Conservation (phyloP, 208 protist species). For the Leishmania aethiopica region DNA sequence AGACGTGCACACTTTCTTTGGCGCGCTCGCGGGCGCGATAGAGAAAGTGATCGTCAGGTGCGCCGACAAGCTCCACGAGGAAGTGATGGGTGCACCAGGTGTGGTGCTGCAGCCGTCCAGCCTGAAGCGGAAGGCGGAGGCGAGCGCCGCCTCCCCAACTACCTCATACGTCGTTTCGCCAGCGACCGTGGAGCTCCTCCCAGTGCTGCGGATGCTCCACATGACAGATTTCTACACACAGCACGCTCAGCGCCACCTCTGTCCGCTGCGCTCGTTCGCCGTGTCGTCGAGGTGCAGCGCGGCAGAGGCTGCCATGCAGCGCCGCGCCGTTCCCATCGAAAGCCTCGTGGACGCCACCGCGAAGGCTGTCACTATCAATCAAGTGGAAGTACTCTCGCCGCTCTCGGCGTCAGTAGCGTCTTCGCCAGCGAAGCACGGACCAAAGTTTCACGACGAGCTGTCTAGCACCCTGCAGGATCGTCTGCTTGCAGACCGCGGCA, state of each 20-base stretch:
- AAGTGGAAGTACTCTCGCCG: slow-evolving; percentile 3
- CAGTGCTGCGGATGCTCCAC: slow-evolving; percentile 3
- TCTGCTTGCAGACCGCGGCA: background rate
- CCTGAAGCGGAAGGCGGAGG: background rate
- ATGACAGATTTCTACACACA: slow-evolving; percentile 4
- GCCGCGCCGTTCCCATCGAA: background rate
- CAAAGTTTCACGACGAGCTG: background rate
- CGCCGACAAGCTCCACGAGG: slow-evolving; percentile 3
- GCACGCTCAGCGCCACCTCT: slow-evolving; percentile 2
- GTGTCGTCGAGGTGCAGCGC: background rate
- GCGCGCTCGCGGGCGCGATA: background rate
- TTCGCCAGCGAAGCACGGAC: background rate
- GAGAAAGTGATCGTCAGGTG: background rate
- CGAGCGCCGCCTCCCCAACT: background rate
- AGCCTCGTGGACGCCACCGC: slow-evolving; percentile 8
- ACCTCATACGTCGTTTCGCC: background rate
- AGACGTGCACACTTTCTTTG: slow-evolving; percentile 18
- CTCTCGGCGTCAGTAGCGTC: background rate
- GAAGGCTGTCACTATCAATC: background rate
- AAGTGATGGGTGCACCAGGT: background rate
- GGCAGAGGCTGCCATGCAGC: background rate
- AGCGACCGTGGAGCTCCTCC: background rate
- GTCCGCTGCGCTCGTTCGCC: background rate
- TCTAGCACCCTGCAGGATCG: slow-evolving; percentile 6
- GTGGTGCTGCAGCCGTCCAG: background rate